Evolutionary conservation across 345 rosid genomes (phyloP).

Genomic region (Acer saccharum): DNA sequence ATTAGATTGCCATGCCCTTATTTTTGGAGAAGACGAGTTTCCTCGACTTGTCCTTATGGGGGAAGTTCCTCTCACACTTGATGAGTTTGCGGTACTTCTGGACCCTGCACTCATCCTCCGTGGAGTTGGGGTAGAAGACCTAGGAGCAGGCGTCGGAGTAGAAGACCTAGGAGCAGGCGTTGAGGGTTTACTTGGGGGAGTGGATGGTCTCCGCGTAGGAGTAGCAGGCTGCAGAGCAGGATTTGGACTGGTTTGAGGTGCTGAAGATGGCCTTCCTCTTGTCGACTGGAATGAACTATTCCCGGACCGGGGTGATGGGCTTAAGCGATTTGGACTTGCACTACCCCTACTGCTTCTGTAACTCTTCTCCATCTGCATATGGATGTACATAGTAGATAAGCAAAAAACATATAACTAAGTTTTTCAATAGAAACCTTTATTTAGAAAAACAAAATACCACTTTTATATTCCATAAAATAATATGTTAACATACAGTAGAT

Average conservation of each 20-base stretch:
- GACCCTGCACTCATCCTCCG: slow-evolving; percentile 74
- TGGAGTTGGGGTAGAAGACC: slow-evolving; percentile 81
- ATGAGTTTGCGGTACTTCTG: slow-evolving; percentile 28
- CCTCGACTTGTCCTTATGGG: slow-evolving; percentile 71
- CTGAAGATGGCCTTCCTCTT: slow-evolving; percentile 84
- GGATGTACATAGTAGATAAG: background rate
- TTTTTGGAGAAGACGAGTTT: slow-evolving; percentile 89
- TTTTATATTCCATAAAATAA: slow-evolving; percentile 20
- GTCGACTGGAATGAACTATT: slow-evolving; percentile 62
- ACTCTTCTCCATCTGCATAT: slow-evolving; percentile 89
- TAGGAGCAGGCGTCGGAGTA: slow-evolving; percentile 67
- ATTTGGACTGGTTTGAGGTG: slow-evolving; percentile 72
- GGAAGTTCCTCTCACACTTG: slow-evolving; percentile 77
- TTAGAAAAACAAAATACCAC: background rate
- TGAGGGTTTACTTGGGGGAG: slow-evolving; percentile 70
- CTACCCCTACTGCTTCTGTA: slow-evolving; percentile 90
- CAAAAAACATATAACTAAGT: background rate
- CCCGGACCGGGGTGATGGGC: slow-evolving; percentile 85
- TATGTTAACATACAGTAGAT: slow-evolving; percentile 66
- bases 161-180: slow-evolving; percentile 65
- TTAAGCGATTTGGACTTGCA: slow-evolving; percentile 92
- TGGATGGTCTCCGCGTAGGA: slow-evolving; percentile 75
- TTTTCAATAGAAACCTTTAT: background rate
- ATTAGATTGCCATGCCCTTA: slow-evolving; percentile 88
- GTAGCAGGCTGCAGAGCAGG: slow-evolving; percentile 53